Base-by-base conservation (phyloP, 768 basidiomycete genomes). In the Erythrobasidium yunnanense region DNA sequence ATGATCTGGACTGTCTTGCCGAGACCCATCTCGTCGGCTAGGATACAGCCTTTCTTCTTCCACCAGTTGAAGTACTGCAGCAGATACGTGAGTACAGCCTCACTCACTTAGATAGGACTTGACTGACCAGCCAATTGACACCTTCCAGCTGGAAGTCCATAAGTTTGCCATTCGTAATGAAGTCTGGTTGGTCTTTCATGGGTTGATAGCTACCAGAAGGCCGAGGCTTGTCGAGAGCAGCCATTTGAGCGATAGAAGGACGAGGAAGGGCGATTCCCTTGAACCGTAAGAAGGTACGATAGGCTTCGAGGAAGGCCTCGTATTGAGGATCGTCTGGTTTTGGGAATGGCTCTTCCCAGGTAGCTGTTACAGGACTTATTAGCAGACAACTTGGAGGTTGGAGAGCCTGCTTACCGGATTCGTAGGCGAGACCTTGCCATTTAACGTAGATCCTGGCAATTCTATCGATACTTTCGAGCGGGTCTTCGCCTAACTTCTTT, bases 11-110 rank as follows among this genome's bases (percentile, higher is more conserved):
- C 88, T 0, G 92, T 97, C 79, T 89, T 90, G 0, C 88, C 87
- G 85, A 90, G 68, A 22, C 73, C 73, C 95, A 99, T 97, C 76
- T 97, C 95, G 74, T 99, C 95, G 1, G 95, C 93, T 22, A 97
- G 81, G 69, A 92, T 92, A 68, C 86, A 89, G 46, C 84, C 83
- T 68, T 89, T 89, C 46, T 79, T 81, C 69, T 82, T 84, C 85
- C 86, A 89, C 90, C 90, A 92, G 68, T 90, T 89, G 70, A 85
- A 83, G 70, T 82, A 85, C 50, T 90, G 79, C 88, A 87, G 29
- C n/a, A 34, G 23, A 4, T 22, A 2, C 89, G 60, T 88, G 87
- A 57, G 88, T 84, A 33, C 87, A 87, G 29, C 87, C 85, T 6
- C 86, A 20, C 17, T 35, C 20, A 51, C 2, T 42, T 42, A 11